phyloP scores from a whole-genome alignment of 108 stramenopile genomes.

The Discostella pseudostelligera region DNA sequence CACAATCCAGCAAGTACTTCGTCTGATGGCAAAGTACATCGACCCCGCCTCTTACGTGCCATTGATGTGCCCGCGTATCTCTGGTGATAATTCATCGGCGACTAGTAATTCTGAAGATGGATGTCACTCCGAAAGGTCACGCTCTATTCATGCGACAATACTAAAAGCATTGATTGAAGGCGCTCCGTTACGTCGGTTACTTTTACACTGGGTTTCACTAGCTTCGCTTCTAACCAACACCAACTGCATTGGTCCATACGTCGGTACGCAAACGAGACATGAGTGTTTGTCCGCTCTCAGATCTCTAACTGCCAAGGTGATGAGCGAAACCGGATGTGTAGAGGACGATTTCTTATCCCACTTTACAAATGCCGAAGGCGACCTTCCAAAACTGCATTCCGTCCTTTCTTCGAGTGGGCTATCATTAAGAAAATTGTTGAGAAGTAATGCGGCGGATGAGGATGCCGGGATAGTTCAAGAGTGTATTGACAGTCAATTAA shows the following conservation, averaged over 20 bases:
- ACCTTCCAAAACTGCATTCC: constrained; percentile 2
- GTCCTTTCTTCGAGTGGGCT: background rate
- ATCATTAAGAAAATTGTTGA: background rate
- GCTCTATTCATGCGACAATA: constrained; percentile 19
- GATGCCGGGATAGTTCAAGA: constrained; percentile 4
- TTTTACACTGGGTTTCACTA: constrained; percentile 31
- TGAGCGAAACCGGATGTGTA: background rate
- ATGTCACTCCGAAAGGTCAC: constrained; percentile 21
- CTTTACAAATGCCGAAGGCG: constrained; percentile 5
- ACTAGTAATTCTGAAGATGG: constrained; percentile 38
- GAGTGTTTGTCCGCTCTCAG: constrained; percentile 17
- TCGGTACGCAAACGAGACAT: constrained; percentile 17
- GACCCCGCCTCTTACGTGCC: constrained; percentile 33
- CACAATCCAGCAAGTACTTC: constrained; percentile 26
- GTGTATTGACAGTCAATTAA: constrained; percentile 6
- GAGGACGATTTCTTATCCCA: constrained; percentile 8
- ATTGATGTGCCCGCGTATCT: constrained; percentile 27
- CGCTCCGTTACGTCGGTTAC: constrained; percentile 21
- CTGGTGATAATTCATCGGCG: constrained; percentile 29
- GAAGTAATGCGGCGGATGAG: background rate
- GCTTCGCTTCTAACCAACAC: constrained; percentile 15
- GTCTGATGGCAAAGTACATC: constrained; percentile 43
- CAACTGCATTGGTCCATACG: constrained; percentile 37
- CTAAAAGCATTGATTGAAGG: constrained; percentile 32
- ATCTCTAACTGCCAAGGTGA: constrained; percentile 1